Percentiles rank a stretch among this genome's conserved stretches.
Evolutionary conservation across 768 basidiomycete species (phyloP).

Genomic region (Leccinum boreale): DNA sequence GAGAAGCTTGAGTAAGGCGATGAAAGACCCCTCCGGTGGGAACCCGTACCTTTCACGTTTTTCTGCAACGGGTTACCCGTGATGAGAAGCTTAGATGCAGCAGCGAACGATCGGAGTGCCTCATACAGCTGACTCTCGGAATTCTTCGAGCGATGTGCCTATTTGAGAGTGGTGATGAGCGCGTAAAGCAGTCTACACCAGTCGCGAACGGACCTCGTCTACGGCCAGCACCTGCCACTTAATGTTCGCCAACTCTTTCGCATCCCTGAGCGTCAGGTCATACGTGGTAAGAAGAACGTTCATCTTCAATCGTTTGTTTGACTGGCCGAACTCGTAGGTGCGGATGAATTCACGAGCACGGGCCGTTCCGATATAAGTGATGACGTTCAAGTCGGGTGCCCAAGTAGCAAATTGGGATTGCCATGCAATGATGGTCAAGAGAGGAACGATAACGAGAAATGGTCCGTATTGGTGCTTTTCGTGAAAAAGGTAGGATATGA

Average conservation of each 20-base stretch:
- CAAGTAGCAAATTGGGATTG: conserved; percentile 90
- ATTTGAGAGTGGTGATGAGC: conserved; percentile 14
- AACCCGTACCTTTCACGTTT: conserved; percentile 85
- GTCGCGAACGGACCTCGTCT: conserved; percentile 70
- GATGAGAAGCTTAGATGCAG: conserved; percentile 91
- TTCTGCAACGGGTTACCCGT: conserved; percentile 98
- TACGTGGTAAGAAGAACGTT: conserved; percentile 97
- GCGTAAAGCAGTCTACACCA: neutral
- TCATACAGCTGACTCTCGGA: conserved; percentile 97
- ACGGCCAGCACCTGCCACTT: conserved; percentile 98
- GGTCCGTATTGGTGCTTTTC: conserved; percentile 91
- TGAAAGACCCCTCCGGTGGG: neutral
- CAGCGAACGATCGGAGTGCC: conserved; percentile 83
- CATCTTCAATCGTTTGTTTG: conserved; percentile 91
- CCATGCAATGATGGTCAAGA: conserved; percentile 98
- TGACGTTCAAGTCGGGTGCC: conserved; percentile 96
- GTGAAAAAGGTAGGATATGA: conserved; percentile 94
- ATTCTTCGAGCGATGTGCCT: conserved; percentile 98
- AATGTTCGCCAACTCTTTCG: conserved; percentile 84
- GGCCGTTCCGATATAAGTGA: conserved; percentile 93
- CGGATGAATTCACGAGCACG: conserved; percentile 88
- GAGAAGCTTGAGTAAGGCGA: conserved; percentile 7
- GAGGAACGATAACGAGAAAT: conserved; percentile 94
- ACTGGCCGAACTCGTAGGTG: conserved; percentile 83
- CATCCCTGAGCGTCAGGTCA: conserved; percentile 89